These are phyloP conservation scores for Boletales sp. DNA, from an alignment of 768 basidiomycete species.

Conservation along the genomic window DNA sequence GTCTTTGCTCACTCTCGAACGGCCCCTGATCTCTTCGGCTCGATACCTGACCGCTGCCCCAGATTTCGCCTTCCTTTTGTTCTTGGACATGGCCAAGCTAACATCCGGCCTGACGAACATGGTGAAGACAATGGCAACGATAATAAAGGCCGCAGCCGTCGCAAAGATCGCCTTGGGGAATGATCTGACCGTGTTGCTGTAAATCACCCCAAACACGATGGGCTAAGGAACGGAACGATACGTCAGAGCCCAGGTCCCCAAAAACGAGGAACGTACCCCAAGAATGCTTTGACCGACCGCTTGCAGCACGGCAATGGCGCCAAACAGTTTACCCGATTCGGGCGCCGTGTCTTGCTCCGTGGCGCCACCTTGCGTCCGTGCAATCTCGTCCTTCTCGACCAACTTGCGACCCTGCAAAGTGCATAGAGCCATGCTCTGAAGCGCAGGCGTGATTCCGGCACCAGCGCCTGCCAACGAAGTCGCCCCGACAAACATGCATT, in stretches of 20 bases:
- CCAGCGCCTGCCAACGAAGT: constrained; percentile 65
- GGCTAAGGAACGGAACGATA: constrained; percentile 43
- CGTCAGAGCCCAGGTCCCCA: constrained; percentile 10
- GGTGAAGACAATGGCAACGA: constrained; percentile 46
- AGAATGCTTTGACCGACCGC: constrained; percentile 63
- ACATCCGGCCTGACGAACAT: constrained; percentile 37
- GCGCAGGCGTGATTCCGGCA: constrained; percentile 63
- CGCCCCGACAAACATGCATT: constrained; percentile 51
- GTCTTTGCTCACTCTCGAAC: constrained; percentile 39
- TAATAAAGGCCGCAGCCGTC: constrained; percentile 53
- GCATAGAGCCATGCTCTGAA: constrained; percentile 72
- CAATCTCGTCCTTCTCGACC: constrained; percentile 35
- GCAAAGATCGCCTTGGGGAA: constrained; percentile 70
- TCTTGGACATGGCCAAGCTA: constrained; percentile 17
- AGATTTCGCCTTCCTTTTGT: constrained; percentile 3
- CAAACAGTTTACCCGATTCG: constrained; percentile 57
- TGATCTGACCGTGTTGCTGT: constrained; percentile 56
- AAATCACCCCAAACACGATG: constrained; percentile 62
- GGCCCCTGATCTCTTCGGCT: constrained; percentile 19
- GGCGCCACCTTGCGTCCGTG: constrained; percentile 5
- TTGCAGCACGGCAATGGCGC: constrained; percentile 65
- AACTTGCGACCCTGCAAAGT: constrained; percentile 40
- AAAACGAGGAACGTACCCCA: constrained; percentile 32
- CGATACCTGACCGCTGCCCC: constrained; percentile 2
- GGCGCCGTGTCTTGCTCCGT: constrained; percentile 31